phyloP scores from a whole-genome alignment of 2,329 filamentous ascomycete genomes.

The Whalleya microplaca region DNA sequence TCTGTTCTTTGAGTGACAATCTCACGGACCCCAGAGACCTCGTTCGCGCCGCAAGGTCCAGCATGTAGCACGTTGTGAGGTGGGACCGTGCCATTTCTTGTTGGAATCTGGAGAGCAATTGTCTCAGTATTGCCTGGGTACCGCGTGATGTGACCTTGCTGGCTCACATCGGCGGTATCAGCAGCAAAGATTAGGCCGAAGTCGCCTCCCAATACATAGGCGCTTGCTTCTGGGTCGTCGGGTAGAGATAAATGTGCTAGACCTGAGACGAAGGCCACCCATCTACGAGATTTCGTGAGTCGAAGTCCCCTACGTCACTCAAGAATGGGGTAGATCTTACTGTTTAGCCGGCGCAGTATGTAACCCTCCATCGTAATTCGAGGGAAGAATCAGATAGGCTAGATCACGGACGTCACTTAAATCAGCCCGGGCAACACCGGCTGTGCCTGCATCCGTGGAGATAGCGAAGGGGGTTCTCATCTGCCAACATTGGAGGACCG shows the following conservation, averaged over 20 bases:
- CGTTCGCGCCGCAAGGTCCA: too few species aligned
- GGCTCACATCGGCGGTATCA: constrained; percentile 45
- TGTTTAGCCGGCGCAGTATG: not conserved
- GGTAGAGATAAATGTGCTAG: constrained; percentile 47
- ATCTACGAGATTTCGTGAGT: not conserved
- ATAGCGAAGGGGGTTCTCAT: too few species aligned
- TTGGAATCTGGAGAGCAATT: constrained; percentile 43
- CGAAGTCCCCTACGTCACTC: too few species aligned
- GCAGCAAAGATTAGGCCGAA: constrained; percentile 47
- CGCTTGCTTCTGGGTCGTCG: constrained; percentile 36
- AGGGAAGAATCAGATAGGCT: not conserved
- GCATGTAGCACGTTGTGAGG: constrained; percentile 45
- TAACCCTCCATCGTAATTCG: not conserved
- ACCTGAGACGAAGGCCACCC: constrained; percentile 40
- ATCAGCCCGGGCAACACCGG: too few species aligned
- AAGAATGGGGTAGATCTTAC: not conserved
- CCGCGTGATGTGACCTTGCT: constrained; percentile 44
- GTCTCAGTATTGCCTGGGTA: constrained; percentile 46
- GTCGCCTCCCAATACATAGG: constrained; percentile 43
- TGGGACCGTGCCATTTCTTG: constrained; percentile 39
- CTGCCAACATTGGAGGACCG: too few species aligned
- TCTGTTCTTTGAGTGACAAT: too few species aligned
- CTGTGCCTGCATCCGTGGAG: too few species aligned
- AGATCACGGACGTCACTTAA: not conserved
- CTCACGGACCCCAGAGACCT: too few species aligned